These are phyloP conservation scores for Calcarisporium arbuscula DNA, from an alignment of 2,329 filamentous ascomycete species.

Conservation along the genomic window DNA sequence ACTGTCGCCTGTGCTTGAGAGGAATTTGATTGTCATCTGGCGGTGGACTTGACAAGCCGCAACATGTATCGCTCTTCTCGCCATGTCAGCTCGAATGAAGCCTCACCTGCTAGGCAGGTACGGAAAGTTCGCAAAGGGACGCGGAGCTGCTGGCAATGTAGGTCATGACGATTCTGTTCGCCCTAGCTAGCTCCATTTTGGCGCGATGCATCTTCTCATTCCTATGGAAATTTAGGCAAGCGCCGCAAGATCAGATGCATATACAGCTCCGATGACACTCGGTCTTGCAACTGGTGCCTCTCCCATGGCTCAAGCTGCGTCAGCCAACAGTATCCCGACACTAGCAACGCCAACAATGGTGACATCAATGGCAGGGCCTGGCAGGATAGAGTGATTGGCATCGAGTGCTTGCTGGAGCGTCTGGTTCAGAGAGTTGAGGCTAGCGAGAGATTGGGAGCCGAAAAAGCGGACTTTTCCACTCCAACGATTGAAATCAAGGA, in stretches of 20 bases:
- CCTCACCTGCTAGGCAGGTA: background rate
- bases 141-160: slow-evolving; percentile 10
- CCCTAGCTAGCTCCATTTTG: too few relatives aligned
- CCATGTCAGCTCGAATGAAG: too few relatives aligned
- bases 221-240: slow-evolving; percentile 2
- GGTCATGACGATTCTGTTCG: background rate
- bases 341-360: too few relatives aligned
- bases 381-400: slow-evolving; percentile 3
- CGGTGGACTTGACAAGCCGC: too few relatives aligned
- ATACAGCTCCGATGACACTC: background rate
- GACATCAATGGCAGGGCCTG: background rate
- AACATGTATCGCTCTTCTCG: too few relatives aligned
- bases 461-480: background rate
- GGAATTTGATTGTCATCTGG: too few relatives aligned
- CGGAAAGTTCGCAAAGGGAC: slow-evolving; percentile 7
- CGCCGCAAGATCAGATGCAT: slow-evolving; percentile 8
- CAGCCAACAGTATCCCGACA: slow-evolving; percentile 6
- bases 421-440: slow-evolving; percentile 3
- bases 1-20: too few relatives aligned
- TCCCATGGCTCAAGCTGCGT: slow-evolving; percentile 2
- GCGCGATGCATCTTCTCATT: background rate
- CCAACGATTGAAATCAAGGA: background rate
- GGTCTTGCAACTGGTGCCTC: slow-evolving; percentile 4
- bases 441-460: background rate
- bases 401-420: slow-evolving; percentile 3